Conservation (phyloP, 129 eudicot species). For the Centella asiatica region DNA sequence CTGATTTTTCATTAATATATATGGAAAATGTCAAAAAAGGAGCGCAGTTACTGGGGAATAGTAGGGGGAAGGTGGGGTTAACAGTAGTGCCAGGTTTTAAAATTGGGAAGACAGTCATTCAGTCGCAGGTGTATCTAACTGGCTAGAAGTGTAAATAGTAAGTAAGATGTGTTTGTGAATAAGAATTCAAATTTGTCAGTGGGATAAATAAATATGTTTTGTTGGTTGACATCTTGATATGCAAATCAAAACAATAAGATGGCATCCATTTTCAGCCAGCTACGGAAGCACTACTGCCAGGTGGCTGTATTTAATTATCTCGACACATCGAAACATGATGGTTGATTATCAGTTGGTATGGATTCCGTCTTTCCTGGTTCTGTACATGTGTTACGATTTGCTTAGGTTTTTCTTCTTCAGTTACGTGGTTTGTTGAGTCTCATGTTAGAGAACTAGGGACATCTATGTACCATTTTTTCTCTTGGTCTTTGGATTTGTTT, state of each 20-base stretch:
- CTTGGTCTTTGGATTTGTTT: conserved; percentile 9
- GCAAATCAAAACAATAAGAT: neutral
- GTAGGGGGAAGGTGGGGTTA: conserved; percentile 64
- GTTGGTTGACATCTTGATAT: neutral
- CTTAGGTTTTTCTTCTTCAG: conserved; percentile 3
- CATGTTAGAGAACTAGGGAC: conserved; percentile 34
- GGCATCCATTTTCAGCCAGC: neutral
- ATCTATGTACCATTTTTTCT: conserved; percentile 36
- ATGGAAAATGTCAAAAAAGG: conserved; percentile 81
- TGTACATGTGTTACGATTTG: conserved; percentile 15
- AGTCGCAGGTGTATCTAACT: conserved; percentile 75
- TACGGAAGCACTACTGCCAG: too few species aligned
- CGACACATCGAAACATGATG: neutral
- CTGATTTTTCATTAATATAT: conserved; percentile 77
- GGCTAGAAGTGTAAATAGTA: conserved; percentile 36
- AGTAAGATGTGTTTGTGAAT: conserved; percentile 3
- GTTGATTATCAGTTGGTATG: conserved; percentile 13
- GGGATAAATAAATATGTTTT: neutral
- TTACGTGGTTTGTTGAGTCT: conserved; percentile 23
- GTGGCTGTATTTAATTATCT: too few species aligned
- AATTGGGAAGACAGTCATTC: conserved; percentile 64
- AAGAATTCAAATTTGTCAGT: too few species aligned
- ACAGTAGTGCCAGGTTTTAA: conserved; percentile 89
- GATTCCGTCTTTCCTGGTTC: conserved; percentile 16
- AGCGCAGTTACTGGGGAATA: conserved; percentile 28